phyloP scores from a whole-genome alignment of 1,284 basidiomycete species.

The Tilletia indica region DNA sequence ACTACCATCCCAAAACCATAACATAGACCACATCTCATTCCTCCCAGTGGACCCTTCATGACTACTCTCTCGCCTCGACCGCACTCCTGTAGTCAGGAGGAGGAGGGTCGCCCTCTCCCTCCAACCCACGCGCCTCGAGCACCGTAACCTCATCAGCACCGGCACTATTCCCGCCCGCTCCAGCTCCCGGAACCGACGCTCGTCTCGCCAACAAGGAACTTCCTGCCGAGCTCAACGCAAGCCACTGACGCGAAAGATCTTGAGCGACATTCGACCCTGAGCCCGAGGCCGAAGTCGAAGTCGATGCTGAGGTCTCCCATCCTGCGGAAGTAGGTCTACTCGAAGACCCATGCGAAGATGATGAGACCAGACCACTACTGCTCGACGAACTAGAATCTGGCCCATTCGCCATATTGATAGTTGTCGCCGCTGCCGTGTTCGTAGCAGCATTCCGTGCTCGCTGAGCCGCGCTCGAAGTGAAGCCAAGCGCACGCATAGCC shows the following conservation, averaged over 20 bases:
- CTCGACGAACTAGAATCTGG: not conserved
- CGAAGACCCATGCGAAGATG: too few species aligned
- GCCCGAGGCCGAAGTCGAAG: not conserved
- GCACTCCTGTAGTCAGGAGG: conserved; percentile 33
- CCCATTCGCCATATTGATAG: not conserved
- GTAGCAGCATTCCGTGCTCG: not conserved
- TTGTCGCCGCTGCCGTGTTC: too few species aligned
- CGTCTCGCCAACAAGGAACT: too few species aligned
- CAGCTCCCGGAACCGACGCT: too few species aligned
- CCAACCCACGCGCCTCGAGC: not conserved
- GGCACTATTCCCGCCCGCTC: not conserved
- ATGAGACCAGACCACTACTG: too few species aligned
- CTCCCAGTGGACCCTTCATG: too few species aligned
- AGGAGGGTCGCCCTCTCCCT: conserved; percentile 17
- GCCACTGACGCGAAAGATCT: conserved; percentile 35
- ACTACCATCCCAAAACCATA: too few species aligned
- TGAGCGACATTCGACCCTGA: conserved; percentile 29
- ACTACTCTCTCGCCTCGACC: not conserved
- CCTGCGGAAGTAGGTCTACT: too few species aligned
- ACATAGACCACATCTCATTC: too few species aligned
- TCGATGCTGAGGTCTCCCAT: not conserved
- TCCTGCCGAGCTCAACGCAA: conserved; percentile 31
- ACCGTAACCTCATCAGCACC: not conserved
- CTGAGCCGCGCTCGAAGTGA: not conserved
- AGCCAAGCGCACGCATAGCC: not conserved